These are phyloP conservation scores for Agapanthus africanus DNA, from an alignment of 106 monocot genomes.

Conservation along the genomic window DNA sequence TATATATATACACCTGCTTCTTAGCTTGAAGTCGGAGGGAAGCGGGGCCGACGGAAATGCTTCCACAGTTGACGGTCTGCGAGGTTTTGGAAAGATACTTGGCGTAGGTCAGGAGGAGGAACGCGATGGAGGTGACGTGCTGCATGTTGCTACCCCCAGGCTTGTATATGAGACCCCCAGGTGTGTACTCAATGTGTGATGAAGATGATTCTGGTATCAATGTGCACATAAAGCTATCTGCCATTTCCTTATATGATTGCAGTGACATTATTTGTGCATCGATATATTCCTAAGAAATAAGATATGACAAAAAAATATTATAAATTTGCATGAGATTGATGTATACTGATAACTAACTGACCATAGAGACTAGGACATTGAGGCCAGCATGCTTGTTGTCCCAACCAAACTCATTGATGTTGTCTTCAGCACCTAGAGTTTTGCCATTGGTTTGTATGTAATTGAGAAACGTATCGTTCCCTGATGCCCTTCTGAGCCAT, in stretches of 20 bases:
- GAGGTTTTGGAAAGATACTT: slow-evolving; percentile 64
- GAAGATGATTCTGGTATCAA: slow-evolving; percentile 76
- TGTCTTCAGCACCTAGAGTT: slow-evolving; percentile 70
- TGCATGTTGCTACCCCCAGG: slow-evolving; percentile 98
- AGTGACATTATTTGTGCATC: slow-evolving; percentile 51
- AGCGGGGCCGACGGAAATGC: slow-evolving; percentile 35
- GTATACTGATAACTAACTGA: not conserved
- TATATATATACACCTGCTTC: slow-evolving; percentile 90
- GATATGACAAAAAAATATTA: too few species aligned
- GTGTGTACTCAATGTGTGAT: slow-evolving; percentile 61
- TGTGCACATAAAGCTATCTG: slow-evolving; percentile 91
- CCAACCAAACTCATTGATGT: slow-evolving; percentile 91
- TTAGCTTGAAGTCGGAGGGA: slow-evolving; percentile 70
- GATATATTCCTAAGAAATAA: slow-evolving; percentile 61
- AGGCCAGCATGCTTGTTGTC: slow-evolving; percentile 97
- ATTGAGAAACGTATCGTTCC: slow-evolving; percentile 41
- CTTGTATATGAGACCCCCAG: slow-evolving; percentile 85
- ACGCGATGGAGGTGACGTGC: slow-evolving; percentile 88
- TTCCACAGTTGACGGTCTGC: slow-evolving; percentile 67
- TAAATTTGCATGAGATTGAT: not conserved
- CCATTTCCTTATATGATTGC: slow-evolving; percentile 82
- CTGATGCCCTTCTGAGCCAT: slow-evolving; percentile 74
- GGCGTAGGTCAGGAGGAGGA: slow-evolving; percentile 81
- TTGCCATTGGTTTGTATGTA: slow-evolving; percentile 83
- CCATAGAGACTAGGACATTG: slow-evolving; percentile 82